Percentiles rank a stretch among this genome's conserved stretches.
Conservation (phyloP, 345 rosid genomes). For the Salix exigua region DNA sequence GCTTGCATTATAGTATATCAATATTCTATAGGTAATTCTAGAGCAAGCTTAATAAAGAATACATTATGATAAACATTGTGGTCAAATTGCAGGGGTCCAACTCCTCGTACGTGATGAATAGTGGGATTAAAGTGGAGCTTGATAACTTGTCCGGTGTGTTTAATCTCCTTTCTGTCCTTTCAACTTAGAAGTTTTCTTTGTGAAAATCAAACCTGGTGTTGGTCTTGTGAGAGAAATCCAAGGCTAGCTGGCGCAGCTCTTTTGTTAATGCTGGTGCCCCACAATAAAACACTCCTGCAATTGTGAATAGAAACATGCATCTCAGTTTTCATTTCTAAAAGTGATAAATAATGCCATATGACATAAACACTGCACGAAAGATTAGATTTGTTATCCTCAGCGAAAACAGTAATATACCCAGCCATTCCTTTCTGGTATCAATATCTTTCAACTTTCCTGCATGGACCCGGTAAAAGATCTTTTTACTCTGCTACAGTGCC, state of each 20-base stretch:
- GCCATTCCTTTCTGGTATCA: not conserved
- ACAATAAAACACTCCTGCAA: slow-evolving; percentile 78
- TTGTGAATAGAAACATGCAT: not conserved
- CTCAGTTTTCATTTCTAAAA: not conserved
- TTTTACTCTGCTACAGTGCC: too few species aligned
- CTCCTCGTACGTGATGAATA: not conserved
- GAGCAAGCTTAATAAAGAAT: not conserved
- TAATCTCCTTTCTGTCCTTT: not conserved
- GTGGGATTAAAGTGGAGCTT: slow-evolving; percentile 5
- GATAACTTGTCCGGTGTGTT: not conserved
- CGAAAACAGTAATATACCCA: not conserved
- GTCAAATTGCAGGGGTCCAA: not conserved
- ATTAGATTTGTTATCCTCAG: not conserved
- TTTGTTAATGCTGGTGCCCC: slow-evolving; percentile 68
- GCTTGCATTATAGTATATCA: not conserved
- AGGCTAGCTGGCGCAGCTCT: slow-evolving; percentile 62
- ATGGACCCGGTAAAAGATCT: not conserved
- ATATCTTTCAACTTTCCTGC: not conserved
- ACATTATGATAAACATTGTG: not conserved
- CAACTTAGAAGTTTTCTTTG: slow-evolving; percentile 59
- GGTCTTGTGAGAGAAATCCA: slow-evolving; percentile 72
- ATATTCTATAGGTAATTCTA: not conserved
- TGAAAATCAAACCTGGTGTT: slow-evolving; percentile 72
- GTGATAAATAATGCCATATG: not conserved
- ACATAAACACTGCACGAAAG: not conserved